Evolutionary conservation across 805 yeast genomes (phyloP).

Genomic region (Wickerhamomyces bisporus): DNA sequence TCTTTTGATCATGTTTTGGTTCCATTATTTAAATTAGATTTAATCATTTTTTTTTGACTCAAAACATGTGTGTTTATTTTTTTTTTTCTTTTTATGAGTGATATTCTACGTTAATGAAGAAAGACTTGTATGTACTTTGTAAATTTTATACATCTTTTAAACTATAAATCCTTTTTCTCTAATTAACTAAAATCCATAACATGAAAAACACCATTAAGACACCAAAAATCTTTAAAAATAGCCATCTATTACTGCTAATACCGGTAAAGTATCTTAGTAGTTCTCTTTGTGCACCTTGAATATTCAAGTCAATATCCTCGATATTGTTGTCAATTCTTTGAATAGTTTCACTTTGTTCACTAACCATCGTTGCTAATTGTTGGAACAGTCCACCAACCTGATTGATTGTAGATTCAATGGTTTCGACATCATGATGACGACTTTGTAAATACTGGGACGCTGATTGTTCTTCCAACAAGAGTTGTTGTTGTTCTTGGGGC

Average conservation of each 20-base stretch:
- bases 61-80: too few species aligned
- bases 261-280: slow-evolving; percentile 83
- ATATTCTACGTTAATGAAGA: too few species aligned
- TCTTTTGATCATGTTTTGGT: too few species aligned
- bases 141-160: too few species aligned
- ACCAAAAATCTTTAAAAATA: slow-evolving; percentile 85
- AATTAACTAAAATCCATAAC: slow-evolving; percentile 75
- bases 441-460: slow-evolving; percentile 71
- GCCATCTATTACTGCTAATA: slow-evolving; percentile 87
- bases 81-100: not conserved
- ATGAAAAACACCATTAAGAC: slow-evolving; percentile 72
- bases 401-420: slow-evolving; percentile 94
- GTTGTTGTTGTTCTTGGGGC: slow-evolving; percentile 82
- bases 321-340: slow-evolving; percentile 94
- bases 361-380: slow-evolving; percentile 95
- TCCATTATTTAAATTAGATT: too few species aligned
- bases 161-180: too few species aligned
- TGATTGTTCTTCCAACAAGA: slow-evolving; percentile 81
- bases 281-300: slow-evolving; percentile 92
- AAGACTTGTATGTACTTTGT: too few species aligned
- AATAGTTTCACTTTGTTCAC: slow-evolving; percentile 93
- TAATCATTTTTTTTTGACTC: too few species aligned
- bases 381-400: slow-evolving; percentile 94
- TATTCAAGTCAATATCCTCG: slow-evolving; percentile 86
- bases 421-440: slow-evolving; percentile 86